Percentiles rank a stretch among this genome's conserved stretches.
Evolutionary conservation across 2,329 filamentous ascomycete species (phyloP).

Genomic region (Alternaria gansuensis): DNA sequence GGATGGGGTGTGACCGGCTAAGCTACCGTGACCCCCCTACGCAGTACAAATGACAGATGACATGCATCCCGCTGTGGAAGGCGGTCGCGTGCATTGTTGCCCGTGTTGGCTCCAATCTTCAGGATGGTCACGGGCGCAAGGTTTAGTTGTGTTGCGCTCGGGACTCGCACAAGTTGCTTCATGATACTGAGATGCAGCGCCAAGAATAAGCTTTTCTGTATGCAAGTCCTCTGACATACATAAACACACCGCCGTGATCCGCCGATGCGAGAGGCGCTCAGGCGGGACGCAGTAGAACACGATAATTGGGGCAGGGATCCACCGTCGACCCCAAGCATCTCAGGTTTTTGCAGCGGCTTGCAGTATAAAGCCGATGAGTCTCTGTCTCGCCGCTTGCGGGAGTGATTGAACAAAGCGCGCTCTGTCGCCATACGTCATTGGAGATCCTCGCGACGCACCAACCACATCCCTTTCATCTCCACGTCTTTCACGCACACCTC

Average conservation of each 20-base stretch:
- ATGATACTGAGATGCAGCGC: neutral
- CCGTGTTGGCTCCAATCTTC: conserved; percentile 9
- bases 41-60: conserved; percentile 6
- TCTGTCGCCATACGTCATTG: conserved; percentile 31
- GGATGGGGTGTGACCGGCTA: conserved; percentile 38
- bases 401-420: conserved; percentile 7
- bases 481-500: conserved; percentile 20
- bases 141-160: conserved; percentile 4
- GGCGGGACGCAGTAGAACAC: conserved; percentile 16
- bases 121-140: neutral
- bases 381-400: conserved; percentile 2
- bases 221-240: conserved; percentile 14
- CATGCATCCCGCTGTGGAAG: conserved; percentile 12
- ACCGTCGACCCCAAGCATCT: conserved; percentile 17
- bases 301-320: conserved; percentile 20
- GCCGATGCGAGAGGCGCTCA: conserved; percentile 20
- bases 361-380: conserved; percentile 15
- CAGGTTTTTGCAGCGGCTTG: conserved; percentile 23
- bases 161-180: conserved; percentile 7
- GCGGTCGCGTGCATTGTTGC: conserved; percentile 41
- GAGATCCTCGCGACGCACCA: conserved; percentile 22
- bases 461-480: conserved; percentile 25
- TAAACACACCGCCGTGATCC: conserved; percentile 28
- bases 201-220: conserved; percentile 8
- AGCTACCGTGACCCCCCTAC: conserved; percentile 12